Evolutionary conservation across 1,284 basidiomycete genomes (phyloP), one percentile per base, ranked within the genome.

Genomic region (Trichosporon coremiiforme): DNA sequence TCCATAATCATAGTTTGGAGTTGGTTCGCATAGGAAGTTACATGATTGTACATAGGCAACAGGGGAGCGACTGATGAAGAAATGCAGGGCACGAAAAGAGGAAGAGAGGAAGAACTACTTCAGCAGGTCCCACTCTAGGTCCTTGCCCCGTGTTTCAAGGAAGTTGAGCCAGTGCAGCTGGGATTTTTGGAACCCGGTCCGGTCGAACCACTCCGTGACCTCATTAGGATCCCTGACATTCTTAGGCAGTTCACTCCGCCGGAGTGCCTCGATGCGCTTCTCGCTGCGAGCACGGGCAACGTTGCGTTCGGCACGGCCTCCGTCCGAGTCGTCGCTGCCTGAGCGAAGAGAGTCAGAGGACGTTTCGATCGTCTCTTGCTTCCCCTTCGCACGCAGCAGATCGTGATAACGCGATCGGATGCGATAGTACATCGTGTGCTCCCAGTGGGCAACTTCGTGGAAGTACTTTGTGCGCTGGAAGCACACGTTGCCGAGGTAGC

Each of bases 201-300:
- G 81, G 72, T 94, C 92, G 38, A 95, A 86, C 91, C 92, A 94
- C 57, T 91, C 89, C 82, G 90, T 90, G 36, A 94, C 86, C 33
- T 85, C 88, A 77, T 94, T 91, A 7, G 90, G 90, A 76, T 93
- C 88, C 29, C 76, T 73, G 45, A 74, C 65, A 13, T 77, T 70
- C 5, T 75, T 29, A 1, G 75, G 76, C 13, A 77, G 67, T 17
- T 57, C 66, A 29, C 69, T 64, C 22, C 68, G 64, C 68, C 71
- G 66, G 36, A 80, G 31, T 35, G 65, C 8, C 29, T 60, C 69
- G 33, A 77, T 72, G 68, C 74, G 70, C 25, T 63, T 64, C 8
- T 31, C 15, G 12, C 72, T 78, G 7, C 33, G 45, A 5, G 45
- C 45, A 1, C 65, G 29, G 29, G 29, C 45, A 15, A 47, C 45